Evolutionary conservation across 1,139 yeast species (phyloP).

Genomic region (Debaryomyces coudertii): DNA sequence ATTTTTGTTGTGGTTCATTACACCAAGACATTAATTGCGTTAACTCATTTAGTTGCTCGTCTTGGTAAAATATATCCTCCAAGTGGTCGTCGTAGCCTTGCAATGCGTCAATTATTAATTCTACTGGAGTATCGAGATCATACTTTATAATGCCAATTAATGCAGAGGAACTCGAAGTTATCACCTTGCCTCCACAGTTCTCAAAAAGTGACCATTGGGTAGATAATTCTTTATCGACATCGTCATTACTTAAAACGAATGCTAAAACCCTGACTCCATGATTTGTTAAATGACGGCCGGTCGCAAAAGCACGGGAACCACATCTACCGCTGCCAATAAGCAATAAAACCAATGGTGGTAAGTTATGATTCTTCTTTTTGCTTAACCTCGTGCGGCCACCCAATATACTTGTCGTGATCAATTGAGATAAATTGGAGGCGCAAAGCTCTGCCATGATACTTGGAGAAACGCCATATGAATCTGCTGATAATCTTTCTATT

Average conservation of each 20-base stretch:
- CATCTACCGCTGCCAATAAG: conserved; percentile 75
- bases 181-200: conserved; percentile 47
- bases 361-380: conserved; percentile 62
- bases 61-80: conserved; percentile 46
- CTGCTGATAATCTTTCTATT: conserved; percentile 64
- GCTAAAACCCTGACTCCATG: conserved; percentile 74
- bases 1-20: conserved; percentile 50
- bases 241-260: conserved; percentile 45
- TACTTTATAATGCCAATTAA: conserved; percentile 36
- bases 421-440: conserved; percentile 65
- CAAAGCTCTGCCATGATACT: conserved; percentile 66
- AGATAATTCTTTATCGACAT: conserved; percentile 31
- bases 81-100: conserved; percentile 81
- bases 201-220: conserved; percentile 58
- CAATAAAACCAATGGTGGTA: conserved; percentile 75
- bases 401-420: conserved; percentile 57
- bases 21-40: conserved; percentile 66
- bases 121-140: conserved; percentile 72
- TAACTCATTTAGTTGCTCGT: conserved; percentile 48
- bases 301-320: conserved; percentile 75
- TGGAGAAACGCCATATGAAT: conserved; percentile 54
- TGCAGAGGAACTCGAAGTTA: conserved; percentile 36
- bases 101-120: conserved; percentile 76
- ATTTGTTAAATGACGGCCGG: conserved; percentile 79
- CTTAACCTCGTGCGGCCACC: conserved; percentile 71